Conservation (phyloP, 495 filamentous ascomycete genomes). For the Penicillium flavigenum region DNA sequence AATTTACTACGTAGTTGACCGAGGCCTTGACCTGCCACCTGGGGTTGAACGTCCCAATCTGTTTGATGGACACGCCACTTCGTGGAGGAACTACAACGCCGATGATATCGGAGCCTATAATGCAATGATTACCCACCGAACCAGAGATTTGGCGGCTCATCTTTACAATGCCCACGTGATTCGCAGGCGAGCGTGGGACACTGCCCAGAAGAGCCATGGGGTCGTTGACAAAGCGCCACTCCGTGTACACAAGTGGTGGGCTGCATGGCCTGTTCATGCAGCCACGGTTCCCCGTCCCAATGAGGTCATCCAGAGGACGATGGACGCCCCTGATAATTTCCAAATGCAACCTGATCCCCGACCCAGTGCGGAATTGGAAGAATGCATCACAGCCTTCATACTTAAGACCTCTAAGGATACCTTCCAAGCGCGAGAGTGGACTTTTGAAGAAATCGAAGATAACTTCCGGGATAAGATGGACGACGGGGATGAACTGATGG, state of each 20-base stretch:
- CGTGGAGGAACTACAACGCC: conserved; percentile 60
- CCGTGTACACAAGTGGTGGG: conserved; percentile 58
- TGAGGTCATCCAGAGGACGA: conserved; percentile 42
- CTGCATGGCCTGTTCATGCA: conserved; percentile 72
- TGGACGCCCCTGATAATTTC: conserved; percentile 49
- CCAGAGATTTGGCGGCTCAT: conserved; percentile 68
- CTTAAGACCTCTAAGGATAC: conserved; percentile 62
- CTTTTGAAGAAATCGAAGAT: conserved; percentile 14
- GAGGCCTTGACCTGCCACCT: conserved; percentile 25
- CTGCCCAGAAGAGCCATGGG: conserved; percentile 31
- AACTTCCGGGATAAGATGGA: not conserved
- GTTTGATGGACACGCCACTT: conserved; percentile 51
- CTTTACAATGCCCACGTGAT: conserved; percentile 71
- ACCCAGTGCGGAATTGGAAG: conserved; percentile 61
- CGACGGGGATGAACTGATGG: conserved; percentile 1
- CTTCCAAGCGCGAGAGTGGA: conserved; percentile 47
- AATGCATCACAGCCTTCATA: conserved; percentile 62
- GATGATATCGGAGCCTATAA: conserved; percentile 57
- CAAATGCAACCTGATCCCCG: conserved; percentile 40
- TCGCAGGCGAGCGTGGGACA: conserved; percentile 43
- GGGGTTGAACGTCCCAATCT: conserved; percentile 49
- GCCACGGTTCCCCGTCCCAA: conserved; percentile 58
- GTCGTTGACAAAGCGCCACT: conserved; percentile 23
- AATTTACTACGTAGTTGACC: conserved; percentile 21
- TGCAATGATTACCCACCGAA: conserved; percentile 55